Evolutionary conservation across 2,329 filamentous ascomycete genomes (phyloP).

Genomic region (Epichloe bromicola): DNA sequence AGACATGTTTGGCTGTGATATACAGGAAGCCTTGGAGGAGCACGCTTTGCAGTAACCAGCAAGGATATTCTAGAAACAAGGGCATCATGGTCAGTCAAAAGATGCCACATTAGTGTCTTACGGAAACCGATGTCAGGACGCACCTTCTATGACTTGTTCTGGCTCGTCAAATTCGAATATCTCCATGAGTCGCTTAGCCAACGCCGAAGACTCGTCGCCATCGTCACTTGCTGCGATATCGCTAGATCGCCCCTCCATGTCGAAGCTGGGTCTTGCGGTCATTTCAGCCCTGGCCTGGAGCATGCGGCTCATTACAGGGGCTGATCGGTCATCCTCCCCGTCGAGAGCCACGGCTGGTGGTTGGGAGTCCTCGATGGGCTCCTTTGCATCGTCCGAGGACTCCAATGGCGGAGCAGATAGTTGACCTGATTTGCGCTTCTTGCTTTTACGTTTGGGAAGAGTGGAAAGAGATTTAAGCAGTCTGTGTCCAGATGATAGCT

Average conservation of each 20-base stretch:
- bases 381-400: conserved; percentile 15
- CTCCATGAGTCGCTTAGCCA: conserved; percentile 62
- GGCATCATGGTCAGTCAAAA: background rate
- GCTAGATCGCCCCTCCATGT: conserved; percentile 33
- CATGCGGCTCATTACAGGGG: conserved; percentile 67
- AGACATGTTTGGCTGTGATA: conserved; percentile 83
- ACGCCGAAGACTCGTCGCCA: conserved; percentile 36
- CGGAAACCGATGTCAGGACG: background rate
- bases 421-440: conserved; percentile 28
- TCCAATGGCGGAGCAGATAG: conserved; percentile 24
- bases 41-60: conserved; percentile 84
- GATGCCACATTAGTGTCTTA: conserved; percentile 3
- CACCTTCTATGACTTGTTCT: conserved; percentile 74
- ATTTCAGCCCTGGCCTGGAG: conserved; percentile 58
- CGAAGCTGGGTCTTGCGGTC: conserved; percentile 43
- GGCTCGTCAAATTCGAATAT: conserved; percentile 74
- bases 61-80: conserved; percentile 60
- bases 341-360: conserved; percentile 11
- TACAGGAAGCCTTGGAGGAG: conserved; percentile 92
- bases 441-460: conserved; percentile 34
- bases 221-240: conserved; percentile 22
- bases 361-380: conserved; percentile 13
- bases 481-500: conserved; percentile 47
- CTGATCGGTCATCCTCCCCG: conserved; percentile 34
- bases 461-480: conserved; percentile 53